Base-by-base conservation (phyloP, 1,284 basidiomycete species). In the Sporisorium reilianum region DNA sequence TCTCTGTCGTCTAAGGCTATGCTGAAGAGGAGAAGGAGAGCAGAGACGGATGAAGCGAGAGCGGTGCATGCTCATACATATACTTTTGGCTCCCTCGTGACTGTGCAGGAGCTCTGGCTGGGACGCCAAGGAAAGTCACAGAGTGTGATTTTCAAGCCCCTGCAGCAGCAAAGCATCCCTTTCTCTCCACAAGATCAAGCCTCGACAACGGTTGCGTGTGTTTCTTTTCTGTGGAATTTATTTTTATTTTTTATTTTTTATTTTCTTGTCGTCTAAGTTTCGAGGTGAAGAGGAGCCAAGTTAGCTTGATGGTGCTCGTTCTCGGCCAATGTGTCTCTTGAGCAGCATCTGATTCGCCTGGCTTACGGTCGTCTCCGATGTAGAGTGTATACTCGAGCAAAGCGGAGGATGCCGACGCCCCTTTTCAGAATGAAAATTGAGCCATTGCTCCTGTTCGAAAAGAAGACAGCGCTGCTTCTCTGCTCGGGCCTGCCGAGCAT, bases 141-240 rank as follows among this genome's bases (percentile, higher is more conserved):
- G n/a, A n/a, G n/a, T n/a, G n/a, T n/a, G n/a, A n/a, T n/a, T n/a
- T 12, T 32, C 20, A 20, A 49, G 46, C 46, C 46, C 46, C 46
- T 49, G n/a, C n/a, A n/a, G 46, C 46, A 49, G 46, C 46, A 28
- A 14, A 26, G 46, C 46, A 16, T n/a, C 28, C 8, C 26, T 32
- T 30, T 46, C 25, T 46, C 45, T 46, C 45, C 45, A 46, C 45
- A 28, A 28, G 25, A 18, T 20, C 30, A 12, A 32, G 20, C 30
- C 46, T 18, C 18, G 32, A n/a, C n/a, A n/a, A 40, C 8, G n/a
- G 10, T 38, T 52, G 57, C 25, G 55, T 18, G 40, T 20, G 20
- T 38, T 23, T 18, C 26, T 54, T 44, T 30, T 26, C 34, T 11
- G 34, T 9, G 34, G 14, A 36, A 14, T 30, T 30, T n/a, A n/a